Conservation (phyloP, 164 flowering plant genomes). For the Tetracentron sinense region DNA sequence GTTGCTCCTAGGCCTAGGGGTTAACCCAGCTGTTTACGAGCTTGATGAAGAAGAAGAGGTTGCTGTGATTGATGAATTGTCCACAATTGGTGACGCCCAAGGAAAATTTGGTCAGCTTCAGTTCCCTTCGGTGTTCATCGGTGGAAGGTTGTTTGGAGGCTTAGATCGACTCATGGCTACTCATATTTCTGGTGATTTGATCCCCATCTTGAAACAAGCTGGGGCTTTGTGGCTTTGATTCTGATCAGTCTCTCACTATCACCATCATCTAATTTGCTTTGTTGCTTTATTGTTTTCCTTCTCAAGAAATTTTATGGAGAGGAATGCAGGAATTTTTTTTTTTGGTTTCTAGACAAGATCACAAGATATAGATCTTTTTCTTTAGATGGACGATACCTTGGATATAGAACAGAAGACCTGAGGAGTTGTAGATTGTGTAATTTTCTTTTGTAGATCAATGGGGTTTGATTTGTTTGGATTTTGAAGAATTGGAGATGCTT, state of each 20-base stretch:
- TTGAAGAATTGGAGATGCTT: not conserved
- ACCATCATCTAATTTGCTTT: not conserved
- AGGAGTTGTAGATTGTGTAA: not conserved
- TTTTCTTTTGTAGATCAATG: not conserved
- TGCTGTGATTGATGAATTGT: conserved; percentile 9
- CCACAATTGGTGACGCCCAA: not conserved
- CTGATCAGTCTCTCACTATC: not conserved
- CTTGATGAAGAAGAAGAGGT: conserved; percentile 20
- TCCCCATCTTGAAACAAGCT: conserved; percentile 43
- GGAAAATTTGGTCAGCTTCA: conserved; percentile 9
- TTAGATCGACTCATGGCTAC: conserved; percentile 44
- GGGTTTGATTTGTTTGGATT: not conserved
- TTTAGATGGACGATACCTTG: not conserved
- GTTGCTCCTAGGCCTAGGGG: conserved; percentile 27
- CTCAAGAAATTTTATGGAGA: too few species aligned
- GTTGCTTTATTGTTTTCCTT: too few species aligned
- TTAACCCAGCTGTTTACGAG: conserved; percentile 26
- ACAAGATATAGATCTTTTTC: not conserved
- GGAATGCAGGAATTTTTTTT: not conserved
- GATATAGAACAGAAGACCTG: not conserved
- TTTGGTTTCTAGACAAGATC: too few species aligned
- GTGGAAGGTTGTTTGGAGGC: conserved; percentile 51
- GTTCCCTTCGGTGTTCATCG: conserved; percentile 47
- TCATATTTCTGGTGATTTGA: conserved; percentile 52
- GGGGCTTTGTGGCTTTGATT: conserved; percentile 50